Base-by-base conservation (phyloP, 371 early-diverging fungal species). In the Catenaria anguillulae region DNA sequence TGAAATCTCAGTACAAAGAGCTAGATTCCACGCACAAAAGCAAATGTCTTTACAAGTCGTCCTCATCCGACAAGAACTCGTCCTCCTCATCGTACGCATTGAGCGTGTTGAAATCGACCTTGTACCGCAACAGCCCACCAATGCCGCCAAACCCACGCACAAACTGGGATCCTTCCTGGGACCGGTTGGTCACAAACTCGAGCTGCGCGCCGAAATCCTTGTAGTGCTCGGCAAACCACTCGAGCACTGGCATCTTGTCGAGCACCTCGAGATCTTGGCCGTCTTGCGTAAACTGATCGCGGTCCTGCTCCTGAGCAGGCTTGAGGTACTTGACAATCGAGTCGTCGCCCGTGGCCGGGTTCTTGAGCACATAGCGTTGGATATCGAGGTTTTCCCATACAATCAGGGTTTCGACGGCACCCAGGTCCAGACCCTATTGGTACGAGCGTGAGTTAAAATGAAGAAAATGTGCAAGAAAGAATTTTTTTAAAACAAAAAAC, bases 121-220 rank as follows among this genome's bases (percentile, higher is more conserved):
- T 95, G 84, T 98, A 99, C 63, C 97, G 88, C 61, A 99, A 82
- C 35, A 98, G 73, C 36, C 97, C 99, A 55, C 99, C 99, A 66
- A 99, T 92, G 58, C 99, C 99, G 76, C 99, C 99, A 79, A 99
- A 99, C 33, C 99, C 99, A 72, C 89, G 89, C 61, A 96, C 93
- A 80, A 99, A 99, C 75, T 99, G 99, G 42, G 94, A 84, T 55
- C 99, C 99, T 77, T 99, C 99, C 66, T 91, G 89, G 50, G 94
- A 94, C 63, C 89, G 81, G 82, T 99, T 93, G 58, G 98, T 97
- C 45, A 99, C 87, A 74, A 97, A 94, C 73, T 97, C 94, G 6
- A 99, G 79, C 24, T 73, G 77, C 60, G 98, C 91, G 65, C 93
- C 99, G 67, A 90, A 96, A 56, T 93, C 86, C 80, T 93, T 93